Conservation (phyloP, 139 green algal genomes). For the Chlorella sp. region DNA sequence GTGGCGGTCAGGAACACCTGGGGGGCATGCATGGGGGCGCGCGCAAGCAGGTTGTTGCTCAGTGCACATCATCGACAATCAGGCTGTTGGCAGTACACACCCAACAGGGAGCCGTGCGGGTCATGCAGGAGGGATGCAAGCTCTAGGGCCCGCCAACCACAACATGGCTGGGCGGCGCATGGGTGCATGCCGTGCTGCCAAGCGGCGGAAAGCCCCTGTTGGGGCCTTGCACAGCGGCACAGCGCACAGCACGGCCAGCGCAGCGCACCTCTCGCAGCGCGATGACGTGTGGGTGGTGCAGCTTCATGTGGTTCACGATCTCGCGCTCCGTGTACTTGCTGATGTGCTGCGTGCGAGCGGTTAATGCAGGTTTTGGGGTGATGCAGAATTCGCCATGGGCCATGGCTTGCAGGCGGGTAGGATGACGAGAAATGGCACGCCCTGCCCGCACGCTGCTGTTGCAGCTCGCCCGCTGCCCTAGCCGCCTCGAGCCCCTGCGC, state of each 20-base stretch:
- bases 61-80: too few species aligned
- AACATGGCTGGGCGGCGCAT: too few species aligned
- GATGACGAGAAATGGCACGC: background rate
- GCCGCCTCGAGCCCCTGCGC: background rate
- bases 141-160: too few species aligned
- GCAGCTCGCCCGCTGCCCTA: too few species aligned
- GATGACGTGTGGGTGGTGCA: slow-evolving; percentile 97
- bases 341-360: slow-evolving; percentile 77
- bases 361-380: too few species aligned
- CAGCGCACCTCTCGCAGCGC: slow-evolving; percentile 82
- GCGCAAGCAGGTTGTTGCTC: background rate
- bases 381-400: background rate
- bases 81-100: too few species aligned
- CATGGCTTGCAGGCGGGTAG: background rate
- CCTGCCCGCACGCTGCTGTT: too few species aligned
- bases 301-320: slow-evolving; percentile 93
- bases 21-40: background rate
- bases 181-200: too few species aligned
- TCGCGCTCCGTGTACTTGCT: slow-evolving; percentile 97
- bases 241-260: background rate
- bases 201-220: too few species aligned
- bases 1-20: slow-evolving; percentile 66
- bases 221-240: background rate
- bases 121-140: too few species aligned
- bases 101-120: too few species aligned